phyloP scores from a whole-genome alignment of 2,329 filamentous ascomycete genomes.

The Colletotrichum caudatum region DNA sequence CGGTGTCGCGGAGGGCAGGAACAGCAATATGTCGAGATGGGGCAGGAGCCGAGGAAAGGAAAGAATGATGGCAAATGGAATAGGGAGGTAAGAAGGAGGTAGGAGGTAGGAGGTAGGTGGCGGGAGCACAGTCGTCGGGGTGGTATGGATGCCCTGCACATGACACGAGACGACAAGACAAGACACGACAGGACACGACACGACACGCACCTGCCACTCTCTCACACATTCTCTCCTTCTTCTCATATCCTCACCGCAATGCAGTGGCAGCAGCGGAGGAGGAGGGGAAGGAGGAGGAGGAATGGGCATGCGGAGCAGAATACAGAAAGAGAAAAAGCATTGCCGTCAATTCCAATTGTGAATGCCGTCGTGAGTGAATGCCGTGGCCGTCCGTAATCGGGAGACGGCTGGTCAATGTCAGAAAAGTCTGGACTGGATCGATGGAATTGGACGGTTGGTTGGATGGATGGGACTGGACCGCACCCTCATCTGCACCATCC shows the following conservation, averaged over 20 bases:
- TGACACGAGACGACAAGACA: not conserved
- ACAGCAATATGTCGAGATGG: not conserved
- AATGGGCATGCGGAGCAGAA: not conserved
- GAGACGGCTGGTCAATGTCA: not conserved
- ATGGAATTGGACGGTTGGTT: not conserved
- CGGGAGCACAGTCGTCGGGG: not conserved
- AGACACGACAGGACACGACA: not conserved
- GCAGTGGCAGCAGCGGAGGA: too few relatives aligned
- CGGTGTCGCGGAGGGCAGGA: too few relatives aligned
- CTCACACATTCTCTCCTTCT: not conserved
- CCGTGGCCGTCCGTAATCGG: not conserved
- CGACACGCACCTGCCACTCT: not conserved
- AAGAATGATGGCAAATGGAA: not conserved
- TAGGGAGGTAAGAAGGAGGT: too few relatives aligned
- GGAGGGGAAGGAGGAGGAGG: too few relatives aligned
- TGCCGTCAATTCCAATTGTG: not conserved
- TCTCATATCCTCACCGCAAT: not conserved
- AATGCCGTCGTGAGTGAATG: not conserved
- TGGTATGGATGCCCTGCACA: not conserved
- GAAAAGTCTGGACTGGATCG: not conserved
- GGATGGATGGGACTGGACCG: not conserved
- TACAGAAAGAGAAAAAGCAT: not conserved
- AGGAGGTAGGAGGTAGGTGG: too few relatives aligned
- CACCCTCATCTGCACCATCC: constrained; percentile 6
- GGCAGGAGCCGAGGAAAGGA: not conserved